Percentiles rank a stretch among this genome's conserved stretches.
Conservation (phyloP, 2,329 filamentous ascomycete species). For the Aspergillus sp. region DNA sequence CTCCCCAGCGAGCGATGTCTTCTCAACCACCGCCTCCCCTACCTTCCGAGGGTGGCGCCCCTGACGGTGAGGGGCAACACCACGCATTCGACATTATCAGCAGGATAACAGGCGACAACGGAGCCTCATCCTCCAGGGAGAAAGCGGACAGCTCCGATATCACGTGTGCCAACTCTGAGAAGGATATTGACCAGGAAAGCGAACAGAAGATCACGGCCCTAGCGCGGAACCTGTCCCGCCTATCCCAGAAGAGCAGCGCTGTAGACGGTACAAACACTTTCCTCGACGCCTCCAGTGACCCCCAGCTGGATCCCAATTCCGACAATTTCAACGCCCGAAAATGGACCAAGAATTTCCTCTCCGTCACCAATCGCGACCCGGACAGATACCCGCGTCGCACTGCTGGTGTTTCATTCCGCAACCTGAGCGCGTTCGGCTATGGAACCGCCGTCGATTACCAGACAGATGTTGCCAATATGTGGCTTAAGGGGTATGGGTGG, state of each 20-base stretch:
- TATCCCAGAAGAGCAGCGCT: constrained; percentile 26
- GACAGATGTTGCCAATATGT: constrained; percentile 44
- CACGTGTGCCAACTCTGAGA: constrained; percentile 21
- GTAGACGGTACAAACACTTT: constrained; percentile 36
- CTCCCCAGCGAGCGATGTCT: constrained; percentile 6
- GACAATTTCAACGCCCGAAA: constrained; percentile 43
- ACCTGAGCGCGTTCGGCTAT: constrained; percentile 47
- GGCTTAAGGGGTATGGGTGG: constrained; percentile 35
- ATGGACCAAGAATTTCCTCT: constrained; percentile 46
- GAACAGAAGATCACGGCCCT: constrained; percentile 28
- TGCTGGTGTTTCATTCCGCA: constrained; percentile 44
- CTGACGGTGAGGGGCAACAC: constrained; percentile 7
- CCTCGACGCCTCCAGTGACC: constrained; percentile 31
- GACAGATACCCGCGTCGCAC: constrained; percentile 33
- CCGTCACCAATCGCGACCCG: constrained; percentile 31
- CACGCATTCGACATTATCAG: background rate
- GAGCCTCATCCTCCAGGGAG: constrained; percentile 7
- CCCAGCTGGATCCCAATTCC: constrained; percentile 43
- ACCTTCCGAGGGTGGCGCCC: constrained; percentile 18
- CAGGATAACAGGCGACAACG: constrained; percentile 1
- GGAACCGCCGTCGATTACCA: constrained; percentile 46
- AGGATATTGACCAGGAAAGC: constrained; percentile 23
- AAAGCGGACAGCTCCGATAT: constrained; percentile 26
- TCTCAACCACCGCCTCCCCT: constrained; percentile 18
- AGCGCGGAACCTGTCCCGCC: constrained; percentile 31